Percentiles rank a stretch among this genome's conserved stretches.
phyloP scores from a whole-genome alignment of 257 asterid species.

The Solanum sejunctum region DNA sequence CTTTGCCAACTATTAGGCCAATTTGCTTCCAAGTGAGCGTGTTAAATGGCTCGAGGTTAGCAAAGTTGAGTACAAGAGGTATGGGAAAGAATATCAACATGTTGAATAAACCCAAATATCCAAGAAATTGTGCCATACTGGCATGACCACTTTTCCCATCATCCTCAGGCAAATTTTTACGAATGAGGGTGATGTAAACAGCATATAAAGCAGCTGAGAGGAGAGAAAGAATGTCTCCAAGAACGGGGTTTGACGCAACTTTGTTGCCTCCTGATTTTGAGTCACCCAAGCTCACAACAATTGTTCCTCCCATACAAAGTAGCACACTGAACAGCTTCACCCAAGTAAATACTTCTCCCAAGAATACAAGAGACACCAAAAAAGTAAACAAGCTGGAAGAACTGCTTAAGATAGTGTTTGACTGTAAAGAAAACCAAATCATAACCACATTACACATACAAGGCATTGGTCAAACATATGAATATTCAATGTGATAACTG shows the following conservation, averaged over 20 bases:
- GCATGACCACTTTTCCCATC: constrained; percentile 41
- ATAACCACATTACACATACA: neutral
- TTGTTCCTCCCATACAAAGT: constrained; percentile 94
- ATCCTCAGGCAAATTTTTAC: constrained; percentile 78
- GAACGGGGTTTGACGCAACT: constrained; percentile 54
- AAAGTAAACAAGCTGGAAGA: constrained; percentile 90
- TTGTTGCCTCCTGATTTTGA: constrained; percentile 31
- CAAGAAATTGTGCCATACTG: constrained; percentile 95
- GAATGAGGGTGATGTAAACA: constrained; percentile 68
- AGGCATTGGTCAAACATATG: neutral
- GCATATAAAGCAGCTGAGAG: constrained; percentile 78
- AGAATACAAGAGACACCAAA: constrained; percentile 70
- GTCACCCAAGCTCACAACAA: constrained; percentile 82
- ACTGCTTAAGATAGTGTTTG: constrained; percentile 90
- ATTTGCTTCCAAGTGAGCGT: constrained; percentile 52
- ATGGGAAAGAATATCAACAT: constrained; percentile 66
- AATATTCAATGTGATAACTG: neutral
- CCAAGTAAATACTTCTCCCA: constrained; percentile 91
- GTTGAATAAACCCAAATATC: constrained; percentile 84
- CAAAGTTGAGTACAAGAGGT: constrained; percentile 38
- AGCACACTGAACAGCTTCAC: constrained; percentile 72
- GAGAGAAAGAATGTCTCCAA: constrained; percentile 70
- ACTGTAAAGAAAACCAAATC: constrained; percentile 28
- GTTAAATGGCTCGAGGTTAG: constrained; percentile 49
- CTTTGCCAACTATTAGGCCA: constrained; percentile 82